These are phyloP conservation scores for Grosmannia serpens DNA, from an alignment of 2,329 filamentous ascomycete genomes.

Conservation along the genomic window DNA sequence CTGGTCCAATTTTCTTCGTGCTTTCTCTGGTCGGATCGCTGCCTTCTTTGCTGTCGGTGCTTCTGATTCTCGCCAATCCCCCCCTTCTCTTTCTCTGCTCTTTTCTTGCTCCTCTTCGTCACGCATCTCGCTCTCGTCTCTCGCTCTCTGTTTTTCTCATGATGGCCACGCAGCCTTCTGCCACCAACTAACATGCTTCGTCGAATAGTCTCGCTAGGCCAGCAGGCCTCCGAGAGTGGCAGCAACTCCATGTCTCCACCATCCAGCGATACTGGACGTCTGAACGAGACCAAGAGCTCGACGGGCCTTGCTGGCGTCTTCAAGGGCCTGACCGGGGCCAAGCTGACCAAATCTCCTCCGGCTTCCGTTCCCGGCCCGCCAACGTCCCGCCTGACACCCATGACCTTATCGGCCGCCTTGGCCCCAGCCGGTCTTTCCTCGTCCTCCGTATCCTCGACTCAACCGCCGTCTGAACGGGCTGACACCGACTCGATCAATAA, in stretches of 20 bases:
- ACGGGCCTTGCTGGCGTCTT: slow-evolving; percentile 52
- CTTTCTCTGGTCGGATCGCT: neutral
- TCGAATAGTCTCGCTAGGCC: slow-evolving; percentile 31
- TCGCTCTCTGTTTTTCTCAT: neutral
- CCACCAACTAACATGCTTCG: slow-evolving; percentile 27
- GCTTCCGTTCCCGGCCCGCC: neutral
- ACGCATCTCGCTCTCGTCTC: neutral
- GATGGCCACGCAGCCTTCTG: neutral
- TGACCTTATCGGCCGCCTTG: neutral
- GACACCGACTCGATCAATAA: slow-evolving; percentile 33
- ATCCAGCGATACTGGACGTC: slow-evolving; percentile 43
- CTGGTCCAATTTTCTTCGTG: neutral
- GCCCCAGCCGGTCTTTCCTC: slow-evolving; percentile 24
- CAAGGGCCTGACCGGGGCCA: slow-evolving; percentile 47
- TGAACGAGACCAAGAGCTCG: slow-evolving; percentile 41
- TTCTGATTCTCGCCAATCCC: neutral
- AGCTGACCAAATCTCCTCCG: slow-evolving; percentile 34
- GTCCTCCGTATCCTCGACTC: slow-evolving; percentile 18
- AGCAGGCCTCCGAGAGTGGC: slow-evolving; percentile 28
- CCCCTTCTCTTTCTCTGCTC: neutral
- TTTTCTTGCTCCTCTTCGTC: neutral
- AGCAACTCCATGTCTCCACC: slow-evolving; percentile 49
- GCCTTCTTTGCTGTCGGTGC: neutral
- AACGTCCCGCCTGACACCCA: neutral
- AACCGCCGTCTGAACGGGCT: slow-evolving; percentile 21